Evolutionary conservation across 192 early-diverging fungal genomes (phyloP), one percentile per base, ranked within the genome.

Genomic region (Backusella luteola): DNA sequence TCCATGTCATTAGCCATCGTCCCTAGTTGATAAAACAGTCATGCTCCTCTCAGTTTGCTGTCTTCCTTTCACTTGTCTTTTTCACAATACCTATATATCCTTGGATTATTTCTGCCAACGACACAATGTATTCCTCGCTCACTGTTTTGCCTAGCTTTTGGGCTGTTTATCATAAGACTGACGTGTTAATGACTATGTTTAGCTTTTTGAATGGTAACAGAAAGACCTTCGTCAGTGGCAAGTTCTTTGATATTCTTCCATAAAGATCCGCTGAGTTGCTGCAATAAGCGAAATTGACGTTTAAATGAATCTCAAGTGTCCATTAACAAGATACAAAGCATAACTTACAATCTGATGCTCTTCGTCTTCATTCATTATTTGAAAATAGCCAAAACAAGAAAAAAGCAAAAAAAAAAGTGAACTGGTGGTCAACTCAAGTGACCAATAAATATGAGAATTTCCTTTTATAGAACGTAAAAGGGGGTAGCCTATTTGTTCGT

Each of bases 1-100:
- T 71, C 69, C 29, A 71, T 34, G 41, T 71, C 69, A 46, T 11
- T 23, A 0, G 69, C 69, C 69, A 71, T 71, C 11, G 41, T 71
- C 14, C 6, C 69, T 69, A 42, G 12, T 69, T 23, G 36, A 59
- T 63, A 26, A 7, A 26, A 9, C 12, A 63, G 12, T 0, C 4
- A 9, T 26, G 11, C 14, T 14, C 9, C 9, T 59, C 9, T 59
- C 23, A 12, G n/a, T 59, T 59, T 26, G 11, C 14, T 11, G 2
- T 63, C 56, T 29, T 11, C 29, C 4, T 63, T 29, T 14, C 21
- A 21, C 12, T 63, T 29, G 1, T 29, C 9, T 42, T 35, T n/a
- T 21, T 23, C 9, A 15, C 21, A 14, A 26, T 70, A 70, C 69
- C 69, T 26, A 70, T 39, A 15, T 70, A 39, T 12, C 19, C 21